A percentile compares a stretch with the other conserved stretches of the same genome.
Evolutionary conservation across 2,329 filamentous ascomycete genomes (phyloP).

Genomic region (Fusarium phyllophilum): DNA sequence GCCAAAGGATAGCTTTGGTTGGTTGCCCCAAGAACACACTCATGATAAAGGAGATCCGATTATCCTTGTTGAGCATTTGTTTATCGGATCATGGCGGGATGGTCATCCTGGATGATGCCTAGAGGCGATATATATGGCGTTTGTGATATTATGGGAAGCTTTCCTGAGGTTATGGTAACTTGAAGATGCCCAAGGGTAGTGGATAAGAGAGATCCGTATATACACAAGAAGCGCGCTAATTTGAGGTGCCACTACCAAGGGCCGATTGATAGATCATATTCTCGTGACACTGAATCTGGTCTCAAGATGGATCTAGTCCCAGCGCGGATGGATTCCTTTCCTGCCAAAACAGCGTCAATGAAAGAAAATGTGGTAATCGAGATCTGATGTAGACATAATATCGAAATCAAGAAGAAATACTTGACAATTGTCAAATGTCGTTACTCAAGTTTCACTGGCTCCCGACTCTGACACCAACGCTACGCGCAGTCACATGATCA

Average conservation of each 20-base stretch:
- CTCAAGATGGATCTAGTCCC: neutral
- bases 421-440: neutral
- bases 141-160: neutral
- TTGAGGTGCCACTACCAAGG: neutral
- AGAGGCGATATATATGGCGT: neutral
- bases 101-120: constrained; percentile 19
- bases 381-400: neutral
- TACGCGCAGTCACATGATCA: constrained; percentile 28
- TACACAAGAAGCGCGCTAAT: neutral
- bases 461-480: neutral
- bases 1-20: constrained; percentile 45
- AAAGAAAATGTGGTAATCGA: neutral
- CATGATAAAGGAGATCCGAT: constrained; percentile 28
- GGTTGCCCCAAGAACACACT: constrained; percentile 32
- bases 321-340: neutral
- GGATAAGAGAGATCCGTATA: neutral
- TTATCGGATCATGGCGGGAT: constrained; percentile 35
- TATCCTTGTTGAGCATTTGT: constrained; percentile 36
- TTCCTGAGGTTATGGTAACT: neutral
- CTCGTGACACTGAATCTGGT: neutral
- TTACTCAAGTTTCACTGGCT: neutral
- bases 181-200: neutral
- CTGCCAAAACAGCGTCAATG: neutral
- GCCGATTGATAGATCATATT: neutral
- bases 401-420: neutral